Base-by-base conservation (phyloP, 352 stramenopile genomes). In the Pythium phragmiticola region DNA sequence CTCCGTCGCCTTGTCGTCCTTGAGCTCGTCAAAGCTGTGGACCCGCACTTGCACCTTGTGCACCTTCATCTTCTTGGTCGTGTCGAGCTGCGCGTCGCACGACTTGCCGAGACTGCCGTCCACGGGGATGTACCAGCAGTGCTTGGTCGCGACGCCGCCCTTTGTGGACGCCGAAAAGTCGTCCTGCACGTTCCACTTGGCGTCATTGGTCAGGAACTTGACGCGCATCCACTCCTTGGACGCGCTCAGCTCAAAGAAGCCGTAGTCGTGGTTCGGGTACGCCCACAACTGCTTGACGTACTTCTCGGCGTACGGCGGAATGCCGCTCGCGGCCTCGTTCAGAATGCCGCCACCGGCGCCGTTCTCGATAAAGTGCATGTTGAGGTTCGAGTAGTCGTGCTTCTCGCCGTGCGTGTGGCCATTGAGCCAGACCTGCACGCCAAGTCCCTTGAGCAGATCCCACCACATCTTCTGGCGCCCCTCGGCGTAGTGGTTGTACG, bases 331-430 rank as follows among this genome's bases (percentile, higher is more conserved):
- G 13, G 80, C 84, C 47, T 91, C 80, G 46, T 84, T 91, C 23
- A 88, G 73, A 47, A 91, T 91, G 50, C 82, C 83, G 14, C 83
- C 83, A 21, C 80, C 83, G 16, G 80, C 83, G 6, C 83, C 83
- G 60, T 92, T 92, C 66, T 92, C 83, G 28, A 92, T 83, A 52
- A 92, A 90, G 55, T 92, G 83, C 41, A 82, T 89, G 55, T 79
- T 75, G 26, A 89, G 77, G 7, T 65, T 74, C 0, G 69, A 64
- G 60, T 88, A 85, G 66, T 90, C 79, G 70, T 90, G 82, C 57
- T 90, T 90, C 57, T 90, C 79, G 21, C 79, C 82, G 66, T 90
- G 82, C 0, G 82, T 90, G 61, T 90, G 82, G 52, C 79, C 82
- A 47, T 88, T 88, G 7, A 90, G 63, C 54, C 86, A 90, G 28